phyloP scores from a whole-genome alignment of 805 yeast genomes.

The Yarrowia yakushimensis region DNA sequence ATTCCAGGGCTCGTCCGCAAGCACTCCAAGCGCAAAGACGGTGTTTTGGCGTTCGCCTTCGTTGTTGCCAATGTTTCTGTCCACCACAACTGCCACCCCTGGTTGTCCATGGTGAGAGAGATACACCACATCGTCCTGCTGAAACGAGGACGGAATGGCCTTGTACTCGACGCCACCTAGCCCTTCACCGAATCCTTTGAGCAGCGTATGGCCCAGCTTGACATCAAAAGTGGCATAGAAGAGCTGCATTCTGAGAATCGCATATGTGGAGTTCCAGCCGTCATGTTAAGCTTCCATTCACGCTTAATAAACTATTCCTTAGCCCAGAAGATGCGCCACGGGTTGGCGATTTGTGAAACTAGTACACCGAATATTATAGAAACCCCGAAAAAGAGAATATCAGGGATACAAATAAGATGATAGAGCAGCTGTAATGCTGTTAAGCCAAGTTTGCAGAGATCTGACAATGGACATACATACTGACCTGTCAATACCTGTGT shows the following conservation, averaged over 20 bases:
- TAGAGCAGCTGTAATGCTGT: no score
- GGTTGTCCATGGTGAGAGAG: background rate
- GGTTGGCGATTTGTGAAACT: background rate
- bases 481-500: no score
- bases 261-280: background rate
- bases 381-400: no score
- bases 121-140: conserved; percentile 18
- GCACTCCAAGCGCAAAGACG: conserved; percentile 22
- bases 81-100: conserved; percentile 17
- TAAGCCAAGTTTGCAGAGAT: no score
- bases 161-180: conserved; percentile 11
- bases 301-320: background rate
- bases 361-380: background rate
- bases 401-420: no score
- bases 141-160: conserved; percentile 19
- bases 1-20: conserved; percentile 18
- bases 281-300: background rate
- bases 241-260: conserved; percentile 8
- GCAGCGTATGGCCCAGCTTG: conserved; percentile 19
- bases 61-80: background rate
- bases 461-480: no score
- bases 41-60: conserved; percentile 4
- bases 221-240: conserved; percentile 24
- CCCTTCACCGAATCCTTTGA: background rate
- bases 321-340: no score